These are phyloP conservation scores for Geranium rotundifolium DNA, from an alignment of 345 rosid genomes.

Conservation along the genomic window DNA sequence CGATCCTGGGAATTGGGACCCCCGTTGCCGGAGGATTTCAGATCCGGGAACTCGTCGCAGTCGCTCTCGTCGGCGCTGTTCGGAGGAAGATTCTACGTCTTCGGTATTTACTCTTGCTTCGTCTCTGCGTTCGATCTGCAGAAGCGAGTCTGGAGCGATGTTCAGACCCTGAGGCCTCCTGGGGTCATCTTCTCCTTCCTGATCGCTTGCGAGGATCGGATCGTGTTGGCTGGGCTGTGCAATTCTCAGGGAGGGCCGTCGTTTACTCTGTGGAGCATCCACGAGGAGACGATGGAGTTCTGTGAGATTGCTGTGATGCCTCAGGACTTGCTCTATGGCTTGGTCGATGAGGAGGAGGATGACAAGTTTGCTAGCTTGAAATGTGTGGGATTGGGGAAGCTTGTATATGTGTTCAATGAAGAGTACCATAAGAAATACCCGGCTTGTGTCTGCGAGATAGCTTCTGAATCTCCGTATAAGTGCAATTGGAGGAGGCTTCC, in stretches of 20 bases:
- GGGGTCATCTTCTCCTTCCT: constrained; percentile 57
- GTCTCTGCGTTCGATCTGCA: constrained; percentile 52
- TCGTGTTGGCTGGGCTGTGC: constrained; percentile 66
- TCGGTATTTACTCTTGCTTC: constrained; percentile 45
- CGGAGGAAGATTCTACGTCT: constrained; percentile 40
- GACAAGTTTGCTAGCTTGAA: constrained; percentile 65
- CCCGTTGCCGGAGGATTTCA: constrained; percentile 65
- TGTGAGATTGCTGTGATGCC: constrained; percentile 73
- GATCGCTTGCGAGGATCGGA: constrained; percentile 41
- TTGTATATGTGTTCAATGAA: constrained; percentile 67
- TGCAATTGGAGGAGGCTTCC: constrained; percentile 75
- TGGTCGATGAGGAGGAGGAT: constrained; percentile 62
- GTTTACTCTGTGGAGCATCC: constrained; percentile 58
- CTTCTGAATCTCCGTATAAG: constrained; percentile 15
- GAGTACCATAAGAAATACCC: constrained; percentile 74
- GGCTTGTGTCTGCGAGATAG: constrained; percentile 73
- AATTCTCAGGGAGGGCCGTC: constrained; percentile 35
- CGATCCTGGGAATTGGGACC: constrained; percentile 65
- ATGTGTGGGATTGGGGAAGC: constrained; percentile 69
- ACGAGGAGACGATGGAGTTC: constrained; percentile 47
- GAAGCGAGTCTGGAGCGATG: constrained; percentile 48
- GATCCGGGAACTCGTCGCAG: constrained; percentile 42
- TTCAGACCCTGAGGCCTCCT: constrained; percentile 65
- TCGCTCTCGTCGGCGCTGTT: constrained; percentile 57
- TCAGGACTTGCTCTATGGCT: constrained; percentile 33